Evolutionary conservation across 2,329 filamentous ascomycete species (phyloP), one percentile per base, ranked within the genome.

Genomic region (Ophiosphaerella korrae): DNA sequence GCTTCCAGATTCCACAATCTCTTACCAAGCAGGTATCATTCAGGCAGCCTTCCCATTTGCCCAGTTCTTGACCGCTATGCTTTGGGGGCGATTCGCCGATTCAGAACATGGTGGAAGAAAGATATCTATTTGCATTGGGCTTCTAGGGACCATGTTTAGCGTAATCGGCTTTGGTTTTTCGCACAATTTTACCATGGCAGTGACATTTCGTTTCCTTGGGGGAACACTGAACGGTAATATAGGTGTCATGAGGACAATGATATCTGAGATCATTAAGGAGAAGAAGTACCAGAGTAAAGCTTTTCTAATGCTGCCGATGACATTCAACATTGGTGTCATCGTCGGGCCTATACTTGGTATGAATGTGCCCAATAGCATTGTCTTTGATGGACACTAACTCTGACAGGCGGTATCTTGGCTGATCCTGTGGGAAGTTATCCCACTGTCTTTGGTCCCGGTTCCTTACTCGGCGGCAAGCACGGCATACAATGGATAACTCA

Each of bases 11-110:
- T 80, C 80, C 2, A 85, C 82, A 2, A 92, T 96, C 58, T 84
- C 91, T 0, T 80, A 82, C 16, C 90, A 94, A 70, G 88, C 89
- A 1, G 91, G 91, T 34, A 76, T 95, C 2, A 78, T 96, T 21
- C 85, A 89, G 41, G 90, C 88, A 11, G 86, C 86, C 34, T 96
- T 96, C 68, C 92, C 89, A 0, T 88, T 86, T 0, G 87, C 88
- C 0, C 91, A 96, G 70, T 93, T 93, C 65, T 68, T 90, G 18
- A 95, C 90, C 1, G 90, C 90, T 2, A 86, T 96, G 71, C 73
- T 90, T 53, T 96, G 91, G 91, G 91, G 91, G 0, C 80, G 88
- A 0, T 75, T 92, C 3, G 83, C 84, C 1, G 84, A 87, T 63
- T 85, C 88, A 6, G 82, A 83, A 33, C 57, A 66, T 41, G 69